phyloP scores from a whole-genome alignment of 2,329 filamentous ascomycete species.

The Hymenoscyphus fructigenus region DNA sequence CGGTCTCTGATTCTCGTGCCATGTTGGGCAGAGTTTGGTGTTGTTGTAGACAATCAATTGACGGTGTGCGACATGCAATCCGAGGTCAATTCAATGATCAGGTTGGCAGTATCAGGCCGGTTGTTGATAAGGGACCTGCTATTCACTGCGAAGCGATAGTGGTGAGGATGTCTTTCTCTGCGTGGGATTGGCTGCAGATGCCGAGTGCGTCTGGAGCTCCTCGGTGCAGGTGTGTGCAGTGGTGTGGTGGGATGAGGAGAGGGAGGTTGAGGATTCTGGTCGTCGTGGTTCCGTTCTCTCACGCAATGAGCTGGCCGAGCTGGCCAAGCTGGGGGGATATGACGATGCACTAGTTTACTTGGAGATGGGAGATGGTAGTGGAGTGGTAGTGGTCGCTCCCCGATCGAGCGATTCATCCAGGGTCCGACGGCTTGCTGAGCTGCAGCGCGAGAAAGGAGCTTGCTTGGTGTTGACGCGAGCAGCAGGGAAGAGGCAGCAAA shows the following conservation, averaged over 20 bases:
- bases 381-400: background rate
- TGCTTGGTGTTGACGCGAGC: background rate
- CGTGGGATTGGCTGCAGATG: background rate
- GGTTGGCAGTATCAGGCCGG: background rate
- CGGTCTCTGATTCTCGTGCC: slow-evolving; percentile 33
- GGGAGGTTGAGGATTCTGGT: background rate
- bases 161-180: background rate
- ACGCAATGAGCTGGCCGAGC: background rate
- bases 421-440: background rate
- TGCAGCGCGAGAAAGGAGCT: background rate
- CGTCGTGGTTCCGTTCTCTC: background rate
- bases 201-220: background rate
- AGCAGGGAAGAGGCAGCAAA: background rate
- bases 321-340: background rate
- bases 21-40: slow-evolving; percentile 24
- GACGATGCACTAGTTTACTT: background rate
- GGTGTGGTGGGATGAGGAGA: background rate
- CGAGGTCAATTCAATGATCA: background rate
- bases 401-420: background rate
- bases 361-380: no score
- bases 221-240: background rate
- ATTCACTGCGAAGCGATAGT: background rate
- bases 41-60: slow-evolving; percentile 18
- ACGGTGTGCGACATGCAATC: slow-evolving; percentile 12
- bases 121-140: background rate